Percentiles rank a stretch among this genome's conserved stretches.
These are phyloP conservation scores for Rhipidocladum racemiflorum DNA, from an alignment of 176 grass and related monocot genomes.

Conservation along the genomic window DNA sequence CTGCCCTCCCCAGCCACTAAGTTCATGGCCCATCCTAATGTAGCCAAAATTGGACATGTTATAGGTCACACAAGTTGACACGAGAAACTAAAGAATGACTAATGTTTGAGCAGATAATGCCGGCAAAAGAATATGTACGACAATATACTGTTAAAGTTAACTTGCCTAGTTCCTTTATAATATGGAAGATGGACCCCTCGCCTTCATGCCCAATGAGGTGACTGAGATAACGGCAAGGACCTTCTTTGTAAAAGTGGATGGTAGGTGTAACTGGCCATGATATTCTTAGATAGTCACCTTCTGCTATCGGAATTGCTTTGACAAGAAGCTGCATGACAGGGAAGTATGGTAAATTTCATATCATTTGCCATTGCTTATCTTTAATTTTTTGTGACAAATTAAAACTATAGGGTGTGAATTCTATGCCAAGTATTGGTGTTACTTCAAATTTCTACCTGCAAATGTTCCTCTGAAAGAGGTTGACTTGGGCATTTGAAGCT, in stretches of 20 bases:
- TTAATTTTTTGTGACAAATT: slow-evolving; percentile 27
- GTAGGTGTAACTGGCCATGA: slow-evolving; percentile 72
- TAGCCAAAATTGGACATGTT: slow-evolving; percentile 18
- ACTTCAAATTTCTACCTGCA: slow-evolving; percentile 62
- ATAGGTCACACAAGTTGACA: slow-evolving; percentile 32
- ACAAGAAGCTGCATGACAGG: slow-evolving; percentile 60
- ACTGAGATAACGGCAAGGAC: slow-evolving; percentile 57
- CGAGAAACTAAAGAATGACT: slow-evolving; percentile 3
- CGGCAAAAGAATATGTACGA: not conserved
- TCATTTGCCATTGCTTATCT: not conserved
- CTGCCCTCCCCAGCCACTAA: slow-evolving; percentile 50
- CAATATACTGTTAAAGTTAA: slow-evolving; percentile 30
- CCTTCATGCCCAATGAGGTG: slow-evolving; percentile 95
- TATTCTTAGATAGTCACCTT: slow-evolving; percentile 72
- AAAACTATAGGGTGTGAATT: not conserved
- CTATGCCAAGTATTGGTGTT: not conserved
- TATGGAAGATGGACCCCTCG: slow-evolving; percentile 86
- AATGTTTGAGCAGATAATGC: slow-evolving; percentile 6
- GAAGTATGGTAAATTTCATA: slow-evolving; percentile 1
- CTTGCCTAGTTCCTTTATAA: slow-evolving; percentile 89
- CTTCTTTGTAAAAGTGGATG: slow-evolving; percentile 76
- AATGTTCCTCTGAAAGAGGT: slow-evolving; percentile 70
- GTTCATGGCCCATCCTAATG: slow-evolving; percentile 84
- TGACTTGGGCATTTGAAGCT: slow-evolving; percentile 60
- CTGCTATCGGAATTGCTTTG: slow-evolving; percentile 72